Percentiles rank a stretch among this genome's conserved stretches.
phyloP scores from a whole-genome alignment of 805 yeast species.

The Lipomyces starkeyi region DNA sequence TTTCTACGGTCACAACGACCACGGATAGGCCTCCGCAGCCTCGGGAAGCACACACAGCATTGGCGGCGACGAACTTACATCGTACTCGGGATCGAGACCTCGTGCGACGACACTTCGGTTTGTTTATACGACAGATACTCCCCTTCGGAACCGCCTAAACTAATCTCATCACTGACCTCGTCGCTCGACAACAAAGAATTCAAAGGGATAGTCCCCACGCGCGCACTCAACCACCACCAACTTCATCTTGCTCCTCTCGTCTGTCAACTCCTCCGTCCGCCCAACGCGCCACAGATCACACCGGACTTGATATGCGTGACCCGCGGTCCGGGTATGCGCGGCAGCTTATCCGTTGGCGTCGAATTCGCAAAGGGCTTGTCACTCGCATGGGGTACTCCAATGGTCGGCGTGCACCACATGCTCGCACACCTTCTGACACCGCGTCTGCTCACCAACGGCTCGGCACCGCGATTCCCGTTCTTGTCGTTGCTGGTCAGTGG shows the following conservation, averaged over 20 bases:
- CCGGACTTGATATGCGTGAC: constrained; percentile 89
- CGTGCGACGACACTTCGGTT: constrained; percentile 95
- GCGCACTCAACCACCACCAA: constrained; percentile 83
- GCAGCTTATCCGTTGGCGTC: constrained; percentile 80
- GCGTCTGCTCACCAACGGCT: constrained; percentile 54
- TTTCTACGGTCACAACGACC: neutral
- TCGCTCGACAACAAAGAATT: constrained; percentile 66
- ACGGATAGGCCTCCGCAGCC: neutral
- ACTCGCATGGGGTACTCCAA: constrained; percentile 75
- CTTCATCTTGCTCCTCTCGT: constrained; percentile 59
- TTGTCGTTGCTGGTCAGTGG: constrained; percentile 84
- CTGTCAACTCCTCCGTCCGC: constrained; percentile 49
- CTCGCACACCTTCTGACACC: constrained; percentile 84
- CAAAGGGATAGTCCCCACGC: constrained; percentile 90
- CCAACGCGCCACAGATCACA: constrained; percentile 43
- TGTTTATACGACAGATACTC: constrained; percentile 66
- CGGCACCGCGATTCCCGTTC: constrained; percentile 73
- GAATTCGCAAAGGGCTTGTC: constrained; percentile 86
- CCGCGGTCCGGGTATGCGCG: constrained; percentile 96
- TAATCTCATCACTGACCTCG: constrained; percentile 62
- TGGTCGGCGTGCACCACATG: constrained; percentile 96
- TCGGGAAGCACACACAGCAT: no score
- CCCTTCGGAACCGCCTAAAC: constrained; percentile 50
- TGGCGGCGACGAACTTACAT: constrained; percentile 18
- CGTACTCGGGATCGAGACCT: constrained; percentile 86